phyloP scores from a whole-genome alignment of 306 rosid genomes.

The Quercus mongolica region DNA sequence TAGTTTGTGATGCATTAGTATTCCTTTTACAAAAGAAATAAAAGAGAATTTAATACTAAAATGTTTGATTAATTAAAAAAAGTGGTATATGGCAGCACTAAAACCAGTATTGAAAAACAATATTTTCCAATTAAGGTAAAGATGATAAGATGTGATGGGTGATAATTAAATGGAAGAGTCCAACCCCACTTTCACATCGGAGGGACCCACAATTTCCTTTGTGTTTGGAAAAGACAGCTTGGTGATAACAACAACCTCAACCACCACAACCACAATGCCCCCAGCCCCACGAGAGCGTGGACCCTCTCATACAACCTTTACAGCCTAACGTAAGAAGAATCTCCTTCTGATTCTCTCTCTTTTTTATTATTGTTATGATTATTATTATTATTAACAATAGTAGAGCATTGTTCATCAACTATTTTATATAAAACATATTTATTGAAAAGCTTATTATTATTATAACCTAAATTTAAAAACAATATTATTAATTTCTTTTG shows the following conservation, averaged over 20 bases:
- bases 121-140: conserved; percentile 36
- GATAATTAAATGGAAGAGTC: conserved; percentile 17
- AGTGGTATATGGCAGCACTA: no score
- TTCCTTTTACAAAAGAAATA: no score
- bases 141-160: conserved; percentile 3
- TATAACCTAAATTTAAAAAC: no score
- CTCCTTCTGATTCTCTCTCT: conserved; percentile 29
- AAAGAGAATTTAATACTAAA: no score
- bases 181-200: conserved; percentile 30
- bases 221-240: conserved; percentile 61
- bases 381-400: neutral
- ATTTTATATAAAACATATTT: neutral
- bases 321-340: conserved; percentile 45
- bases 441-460: neutral
- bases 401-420: conserved; percentile 2
- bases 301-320: conserved; percentile 26
- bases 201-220: conserved; percentile 54
- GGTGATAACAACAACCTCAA: conserved; percentile 33
- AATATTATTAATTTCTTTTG: no score
- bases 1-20: no score
- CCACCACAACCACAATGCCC: conserved; percentile 41
- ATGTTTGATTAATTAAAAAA: no score
- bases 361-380: no score
- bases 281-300: conserved; percentile 15
- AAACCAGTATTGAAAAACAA: neutral